Percentiles rank a stretch among this genome's conserved stretches.
Evolutionary conservation across 73 alveolate genomes (phyloP).

Genomic region (Symbiodinium natans): DNA sequence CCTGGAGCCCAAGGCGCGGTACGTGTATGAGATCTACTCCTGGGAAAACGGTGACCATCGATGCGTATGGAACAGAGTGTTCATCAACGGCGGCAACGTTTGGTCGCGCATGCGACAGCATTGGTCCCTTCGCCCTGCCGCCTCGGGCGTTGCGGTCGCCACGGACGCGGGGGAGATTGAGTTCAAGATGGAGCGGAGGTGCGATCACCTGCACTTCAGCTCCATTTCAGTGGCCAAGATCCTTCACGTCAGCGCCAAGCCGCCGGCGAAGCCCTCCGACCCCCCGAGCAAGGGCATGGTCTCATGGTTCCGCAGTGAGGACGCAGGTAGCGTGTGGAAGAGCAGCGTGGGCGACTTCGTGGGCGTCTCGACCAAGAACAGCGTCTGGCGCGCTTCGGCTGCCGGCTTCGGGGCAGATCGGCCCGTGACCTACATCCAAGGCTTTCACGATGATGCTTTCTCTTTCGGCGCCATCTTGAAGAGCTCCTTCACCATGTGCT

Average conservation of each 20-base stretch:
- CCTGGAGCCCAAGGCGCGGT: constrained; percentile 27
- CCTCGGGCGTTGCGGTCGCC: no score
- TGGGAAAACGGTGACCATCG: no score
- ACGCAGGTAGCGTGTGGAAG: constrained; percentile 36
- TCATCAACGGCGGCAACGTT: no score
- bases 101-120: no score
- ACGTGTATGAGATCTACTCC: not conserved
- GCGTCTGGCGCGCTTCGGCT: not conserved
- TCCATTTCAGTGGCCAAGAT: no score
- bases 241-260: no score
- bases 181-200: no score
- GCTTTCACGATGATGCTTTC: not conserved
- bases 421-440: constrained; percentile 53
- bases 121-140: no score
- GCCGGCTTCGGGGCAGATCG: constrained; percentile 78
- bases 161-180: no score
- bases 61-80: no score
- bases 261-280: constrained; percentile 56
- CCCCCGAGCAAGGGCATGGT: constrained; percentile 74
- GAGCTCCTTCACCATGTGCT: constrained; percentile 17
- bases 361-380: not conserved
- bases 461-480: constrained; percentile 23
- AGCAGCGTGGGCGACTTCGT: constrained; percentile 34
- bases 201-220: no score
- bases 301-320: constrained; percentile 41